A percentile compares a stretch with the other conserved stretches of the same genome.
Conservation (phyloP, 257 asterid species). For the Solanum chiquidenum region DNA sequence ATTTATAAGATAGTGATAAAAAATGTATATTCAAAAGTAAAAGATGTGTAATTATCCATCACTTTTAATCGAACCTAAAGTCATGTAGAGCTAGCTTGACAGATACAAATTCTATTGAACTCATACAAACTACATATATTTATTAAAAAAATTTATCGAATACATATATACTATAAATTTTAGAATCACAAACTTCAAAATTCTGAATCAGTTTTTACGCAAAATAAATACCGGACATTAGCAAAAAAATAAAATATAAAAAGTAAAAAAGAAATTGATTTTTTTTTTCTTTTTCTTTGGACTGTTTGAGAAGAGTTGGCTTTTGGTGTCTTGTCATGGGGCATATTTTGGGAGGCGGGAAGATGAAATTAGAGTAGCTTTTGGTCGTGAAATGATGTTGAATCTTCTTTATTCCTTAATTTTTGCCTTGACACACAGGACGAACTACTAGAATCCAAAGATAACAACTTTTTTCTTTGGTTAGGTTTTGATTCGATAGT, state of each 20-base stretch:
- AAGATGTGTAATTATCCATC: background rate
- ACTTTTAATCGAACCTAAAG: background rate
- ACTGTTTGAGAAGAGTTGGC: background rate
- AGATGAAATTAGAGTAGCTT: background rate
- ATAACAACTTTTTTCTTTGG: background rate
- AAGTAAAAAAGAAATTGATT: background rate
- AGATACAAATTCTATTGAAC: background rate
- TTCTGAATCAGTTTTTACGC: background rate
- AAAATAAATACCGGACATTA: background rate
- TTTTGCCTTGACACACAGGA: background rate
- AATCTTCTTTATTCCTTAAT: constrained; percentile 4
- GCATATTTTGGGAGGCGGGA: background rate
- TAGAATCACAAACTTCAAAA: background rate
- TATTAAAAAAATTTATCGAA: no score
- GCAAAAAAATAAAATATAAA: background rate
- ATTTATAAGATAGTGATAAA: background rate
- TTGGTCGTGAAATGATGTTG: background rate
- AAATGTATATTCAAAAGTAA: background rate
- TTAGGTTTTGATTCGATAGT: no score
- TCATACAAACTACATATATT: background rate
- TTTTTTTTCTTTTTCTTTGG: background rate
- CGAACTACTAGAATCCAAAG: background rate
- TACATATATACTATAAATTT: background rate
- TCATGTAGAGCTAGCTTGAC: background rate
- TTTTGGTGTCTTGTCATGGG: background rate